A percentile compares a stretch with the other conserved stretches of the same genome.
phyloP scores from a whole-genome alignment of 768 basidiomycete genomes.

The Pleurotus citrinopileatus region DNA sequence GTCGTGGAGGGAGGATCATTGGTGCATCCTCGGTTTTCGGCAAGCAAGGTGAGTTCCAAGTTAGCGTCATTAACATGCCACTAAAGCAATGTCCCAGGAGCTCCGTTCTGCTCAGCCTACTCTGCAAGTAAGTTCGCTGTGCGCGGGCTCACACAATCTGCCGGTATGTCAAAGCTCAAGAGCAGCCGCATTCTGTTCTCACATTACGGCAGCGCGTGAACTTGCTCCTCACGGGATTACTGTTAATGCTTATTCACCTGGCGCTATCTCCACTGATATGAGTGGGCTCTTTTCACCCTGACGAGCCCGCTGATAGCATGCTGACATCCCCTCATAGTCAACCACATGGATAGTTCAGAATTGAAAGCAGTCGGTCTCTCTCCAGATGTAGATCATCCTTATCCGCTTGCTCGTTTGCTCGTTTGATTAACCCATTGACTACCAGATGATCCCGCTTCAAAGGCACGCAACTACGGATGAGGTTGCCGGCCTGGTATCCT shows the following conservation, averaged over 20 bases:
- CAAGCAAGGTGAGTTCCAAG: constrained; percentile 28
- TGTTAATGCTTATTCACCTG: constrained; percentile 40
- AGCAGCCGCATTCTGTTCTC: neutral
- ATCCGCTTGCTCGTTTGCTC: neutral
- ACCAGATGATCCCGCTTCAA: constrained; percentile 14
- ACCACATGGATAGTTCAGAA: too few species aligned
- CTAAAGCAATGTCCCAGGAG: neutral
- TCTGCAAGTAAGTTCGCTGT: constrained; percentile 39
- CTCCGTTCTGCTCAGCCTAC: constrained; percentile 22
- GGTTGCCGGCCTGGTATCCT: constrained; percentile 34
- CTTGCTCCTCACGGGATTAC: constrained; percentile 35
- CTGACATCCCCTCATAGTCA: too few species aligned
- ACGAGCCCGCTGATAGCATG: too few species aligned
- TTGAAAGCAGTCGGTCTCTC: neutral
- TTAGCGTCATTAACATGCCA: neutral
- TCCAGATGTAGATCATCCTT: neutral
- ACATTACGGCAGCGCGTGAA: constrained; percentile 27
- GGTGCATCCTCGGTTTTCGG: constrained; percentile 37
- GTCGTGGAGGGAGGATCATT: constrained; percentile 36
- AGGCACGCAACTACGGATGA: constrained; percentile 29
- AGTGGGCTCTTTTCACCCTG: neutral
- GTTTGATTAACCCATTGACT: neutral
- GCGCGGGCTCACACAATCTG: constrained; percentile 37
- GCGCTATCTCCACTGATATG: constrained; percentile 20
- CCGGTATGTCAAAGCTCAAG: constrained; percentile 24